phyloP scores from a whole-genome alignment of 2,329 filamentous ascomycete genomes.

The Ophiostoma sp. region DNA sequence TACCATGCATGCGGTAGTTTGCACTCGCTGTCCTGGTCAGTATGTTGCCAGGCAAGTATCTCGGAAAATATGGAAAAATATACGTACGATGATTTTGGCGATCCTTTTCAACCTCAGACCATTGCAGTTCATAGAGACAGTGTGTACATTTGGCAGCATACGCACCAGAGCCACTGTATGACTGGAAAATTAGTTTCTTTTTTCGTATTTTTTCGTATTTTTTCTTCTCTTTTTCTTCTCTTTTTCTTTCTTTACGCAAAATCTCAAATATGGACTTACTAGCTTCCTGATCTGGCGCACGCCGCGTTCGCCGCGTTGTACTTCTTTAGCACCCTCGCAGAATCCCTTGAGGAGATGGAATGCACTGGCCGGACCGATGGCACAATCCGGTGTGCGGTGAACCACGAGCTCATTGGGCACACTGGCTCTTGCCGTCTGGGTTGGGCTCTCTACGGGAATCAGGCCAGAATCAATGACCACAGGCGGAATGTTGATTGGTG shows the following conservation, averaged over 20 bases:
- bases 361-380: slow-evolving; percentile 44
- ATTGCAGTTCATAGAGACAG: slow-evolving; percentile 52
- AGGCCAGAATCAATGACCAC: slow-evolving; percentile 24
- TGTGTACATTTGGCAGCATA: slow-evolving; percentile 48
- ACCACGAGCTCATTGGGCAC: not conserved
- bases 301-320: slow-evolving; percentile 44
- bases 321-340: slow-evolving; percentile 50
- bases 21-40: slow-evolving; percentile 37
- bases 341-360: slow-evolving; percentile 52
- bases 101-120: slow-evolving; percentile 48
- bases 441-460: slow-evolving; percentile 26
- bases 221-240: not conserved
- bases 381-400: slow-evolving; percentile 31
- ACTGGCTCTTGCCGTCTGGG: not conserved
- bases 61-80: not conserved
- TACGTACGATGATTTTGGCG: slow-evolving; percentile 44
- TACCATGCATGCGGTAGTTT: slow-evolving; percentile 43
- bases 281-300: slow-evolving; percentile 49
- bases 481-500: not conserved
- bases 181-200: slow-evolving; percentile 24
- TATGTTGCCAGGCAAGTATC: not conserved
- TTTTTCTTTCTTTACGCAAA: no score
- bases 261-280: slow-evolving; percentile 32
- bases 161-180: slow-evolving; percentile 34
- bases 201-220: no score